Evolutionary conservation across 73 alveolate species (phyloP).

Genomic region (Diophrys appendiculata): DNA sequence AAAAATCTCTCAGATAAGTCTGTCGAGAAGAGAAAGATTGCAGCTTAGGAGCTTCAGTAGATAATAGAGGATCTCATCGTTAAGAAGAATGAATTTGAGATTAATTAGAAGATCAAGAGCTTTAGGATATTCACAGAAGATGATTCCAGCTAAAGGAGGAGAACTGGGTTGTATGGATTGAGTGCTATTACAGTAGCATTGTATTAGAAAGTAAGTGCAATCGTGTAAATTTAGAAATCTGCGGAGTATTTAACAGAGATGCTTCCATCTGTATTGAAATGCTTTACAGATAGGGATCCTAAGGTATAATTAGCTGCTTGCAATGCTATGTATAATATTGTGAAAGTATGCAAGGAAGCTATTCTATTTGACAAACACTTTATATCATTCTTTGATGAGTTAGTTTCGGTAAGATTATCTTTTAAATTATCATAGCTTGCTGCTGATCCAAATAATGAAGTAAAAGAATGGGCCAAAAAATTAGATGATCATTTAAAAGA

Average conservation of each 20-base stretch:
- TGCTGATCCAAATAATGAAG: conserved; percentile 44
- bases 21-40: conserved; percentile 52
- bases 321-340: conserved; percentile 61
- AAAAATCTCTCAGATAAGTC: conserved; percentile 53
- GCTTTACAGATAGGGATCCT: conserved; percentile 54
- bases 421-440: conserved; percentile 10
- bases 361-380: conserved; percentile 50
- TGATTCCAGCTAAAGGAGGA: conserved; percentile 24
- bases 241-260: conserved; percentile 24
- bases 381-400: conserved; percentile 46
- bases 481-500: conserved; percentile 61
- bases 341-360: conserved; percentile 62
- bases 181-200: conserved; percentile 60
- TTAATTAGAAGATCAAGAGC: conserved; percentile 24
- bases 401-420: conserved; percentile 20
- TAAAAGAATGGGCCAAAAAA: conserved; percentile 68
- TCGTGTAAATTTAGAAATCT: conserved; percentile 17
- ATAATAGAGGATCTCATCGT: conserved; percentile 28
- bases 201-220: conserved; percentile 23
- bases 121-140: conserved; percentile 22
- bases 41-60: conserved; percentile 43
- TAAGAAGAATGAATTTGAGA: conserved; percentile 40
- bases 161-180: conserved; percentile 67
- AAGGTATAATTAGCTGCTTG: conserved; percentile 61
- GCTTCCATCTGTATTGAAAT: conserved; percentile 38